phyloP scores from a whole-genome alignment of 2,329 filamentous ascomycete species.

The Arthrobotrys megalospora region DNA sequence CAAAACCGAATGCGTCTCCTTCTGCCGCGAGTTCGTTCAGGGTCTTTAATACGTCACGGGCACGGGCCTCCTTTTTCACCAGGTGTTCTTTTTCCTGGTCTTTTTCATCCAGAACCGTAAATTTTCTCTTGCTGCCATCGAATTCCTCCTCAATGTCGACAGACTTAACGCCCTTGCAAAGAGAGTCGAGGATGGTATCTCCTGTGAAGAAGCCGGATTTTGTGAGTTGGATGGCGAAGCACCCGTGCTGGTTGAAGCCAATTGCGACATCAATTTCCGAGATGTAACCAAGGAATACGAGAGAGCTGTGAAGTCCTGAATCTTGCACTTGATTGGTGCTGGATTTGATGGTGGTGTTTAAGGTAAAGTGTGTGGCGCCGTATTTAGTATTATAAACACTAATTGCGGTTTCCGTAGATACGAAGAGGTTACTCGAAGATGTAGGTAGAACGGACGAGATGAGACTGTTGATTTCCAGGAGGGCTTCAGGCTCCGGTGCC shows the following conservation, averaged over 20 bases:
- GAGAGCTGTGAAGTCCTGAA: constrained; percentile 44
- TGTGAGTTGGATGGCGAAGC: constrained; percentile 58
- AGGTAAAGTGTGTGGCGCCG: constrained; percentile 51
- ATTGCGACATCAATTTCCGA: constrained; percentile 53
- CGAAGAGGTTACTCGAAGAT: constrained; percentile 54
- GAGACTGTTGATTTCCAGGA: constrained; percentile 38
- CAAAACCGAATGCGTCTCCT: constrained; percentile 55
- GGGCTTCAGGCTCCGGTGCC: constrained; percentile 47
- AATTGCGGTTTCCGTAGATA: constrained; percentile 45
- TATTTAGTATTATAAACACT: constrained; percentile 61
- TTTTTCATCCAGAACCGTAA: constrained; percentile 39
- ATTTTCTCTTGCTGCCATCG: constrained; percentile 33
- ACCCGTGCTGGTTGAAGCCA: constrained; percentile 56
- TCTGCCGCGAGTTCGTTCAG: constrained; percentile 50
- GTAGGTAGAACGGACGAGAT: constrained; percentile 54
- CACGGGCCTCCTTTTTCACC: constrained; percentile 33
- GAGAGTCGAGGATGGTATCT: constrained; percentile 55
- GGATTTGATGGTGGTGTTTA: constrained; percentile 40
- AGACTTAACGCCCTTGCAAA: constrained; percentile 56
- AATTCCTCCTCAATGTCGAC: constrained; percentile 42
- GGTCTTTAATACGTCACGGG: constrained; percentile 38
- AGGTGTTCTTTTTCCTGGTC: constrained; percentile 8
- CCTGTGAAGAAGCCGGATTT: constrained; percentile 55
- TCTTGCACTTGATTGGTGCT: constrained; percentile 23
- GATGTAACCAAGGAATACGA: constrained; percentile 55